phyloP scores from a whole-genome alignment of 2,329 filamentous ascomycete genomes.

The Fusarium sp. region DNA sequence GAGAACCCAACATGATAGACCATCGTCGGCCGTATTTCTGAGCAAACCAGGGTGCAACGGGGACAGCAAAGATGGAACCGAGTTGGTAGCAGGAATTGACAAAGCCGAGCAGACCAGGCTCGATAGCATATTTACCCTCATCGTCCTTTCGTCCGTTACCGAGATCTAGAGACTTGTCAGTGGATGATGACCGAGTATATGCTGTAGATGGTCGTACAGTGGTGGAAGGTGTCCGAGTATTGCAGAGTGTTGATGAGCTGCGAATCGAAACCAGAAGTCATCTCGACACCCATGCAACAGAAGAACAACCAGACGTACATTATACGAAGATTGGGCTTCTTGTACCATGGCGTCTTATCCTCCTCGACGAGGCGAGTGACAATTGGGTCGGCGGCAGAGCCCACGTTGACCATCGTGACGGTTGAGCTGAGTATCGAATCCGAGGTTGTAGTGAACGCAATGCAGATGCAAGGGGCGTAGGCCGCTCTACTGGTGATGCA shows the following conservation, averaged over 20 bases:
- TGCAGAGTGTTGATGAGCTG: conserved; percentile 58
- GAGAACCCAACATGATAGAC: conserved; percentile 67
- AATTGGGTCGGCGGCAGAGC: conserved; percentile 41
- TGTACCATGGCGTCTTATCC: conserved; percentile 61
- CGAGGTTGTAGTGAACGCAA: neutral
- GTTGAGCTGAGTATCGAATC: neutral
- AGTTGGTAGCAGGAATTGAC: conserved; percentile 67
- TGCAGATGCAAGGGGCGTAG: neutral
- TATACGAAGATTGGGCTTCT: conserved; percentile 64
- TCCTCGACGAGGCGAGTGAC: conserved; percentile 51
- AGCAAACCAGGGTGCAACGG: conserved; percentile 64
- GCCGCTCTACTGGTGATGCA: neutral
- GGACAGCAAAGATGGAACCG: conserved; percentile 66
- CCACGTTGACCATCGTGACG: conserved; percentile 40
- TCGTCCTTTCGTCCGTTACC: conserved; percentile 36
- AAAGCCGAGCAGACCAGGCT: conserved; percentile 57
- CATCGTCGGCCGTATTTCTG: conserved; percentile 60
- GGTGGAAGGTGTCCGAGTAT: conserved; percentile 54
- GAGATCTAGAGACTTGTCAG: conserved; percentile 28
- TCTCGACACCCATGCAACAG: conserved; percentile 68
- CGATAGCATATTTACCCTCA: conserved; percentile 42
- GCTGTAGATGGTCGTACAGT: conserved; percentile 45
- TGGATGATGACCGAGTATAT: accelerated
- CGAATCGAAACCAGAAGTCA: conserved; percentile 68
- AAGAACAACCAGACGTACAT: conserved; percentile 66